Base-by-base conservation (phyloP, 139 green algal genomes). In the Micractinium sp. region DNA sequence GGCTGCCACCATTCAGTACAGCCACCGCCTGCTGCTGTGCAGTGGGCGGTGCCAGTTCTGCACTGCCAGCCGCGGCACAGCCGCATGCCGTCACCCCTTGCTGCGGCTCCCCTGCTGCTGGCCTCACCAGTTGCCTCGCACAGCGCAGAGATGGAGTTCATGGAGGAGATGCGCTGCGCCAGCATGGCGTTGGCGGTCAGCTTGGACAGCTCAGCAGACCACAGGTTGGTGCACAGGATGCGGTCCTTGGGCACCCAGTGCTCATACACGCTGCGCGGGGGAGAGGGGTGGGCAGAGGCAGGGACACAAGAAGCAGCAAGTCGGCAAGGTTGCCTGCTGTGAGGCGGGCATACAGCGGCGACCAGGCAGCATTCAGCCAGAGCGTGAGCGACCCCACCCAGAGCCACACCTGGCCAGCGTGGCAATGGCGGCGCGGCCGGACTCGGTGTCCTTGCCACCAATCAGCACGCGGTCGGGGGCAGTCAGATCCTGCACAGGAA, bases 201-300 rank as follows among this genome's bases (percentile, higher is more conserved):
- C 96, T 99, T 99, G 73, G 98, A 97, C 61, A 99, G 95, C 96
- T 99, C 98, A 5, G 98, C 98, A 39, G 95, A 97, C 97, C 97
- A 99, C 85, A 99, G 94, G 94, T 99, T 99, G 89, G 97, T 95
- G 66, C 92, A 96, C 82, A 99, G 93, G 85, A 99, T 98, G 87
- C 95, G 95, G 89, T 99, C 97, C 16, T 90, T 69, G 27, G 98
- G 97, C 19, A 99, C 94, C 98, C 98, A 99, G 92, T 99, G 96
- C 14, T 94, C 94, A 89, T 99, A 99, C 81, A 99, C 98, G 3
- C 86, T 90, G 63, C 94, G 95, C 19, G 23, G 3, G 1, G 22
- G 7, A 25, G 38, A 3, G 9, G 1, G 7, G 16, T 69, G 82
- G 81, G 31, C 20, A 63, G 36, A 67, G 39, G 41, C n/a, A 39